Conservation (phyloP, 2,329 filamentous ascomycete genomes). For the Neodidymelliopsis sp. region DNA sequence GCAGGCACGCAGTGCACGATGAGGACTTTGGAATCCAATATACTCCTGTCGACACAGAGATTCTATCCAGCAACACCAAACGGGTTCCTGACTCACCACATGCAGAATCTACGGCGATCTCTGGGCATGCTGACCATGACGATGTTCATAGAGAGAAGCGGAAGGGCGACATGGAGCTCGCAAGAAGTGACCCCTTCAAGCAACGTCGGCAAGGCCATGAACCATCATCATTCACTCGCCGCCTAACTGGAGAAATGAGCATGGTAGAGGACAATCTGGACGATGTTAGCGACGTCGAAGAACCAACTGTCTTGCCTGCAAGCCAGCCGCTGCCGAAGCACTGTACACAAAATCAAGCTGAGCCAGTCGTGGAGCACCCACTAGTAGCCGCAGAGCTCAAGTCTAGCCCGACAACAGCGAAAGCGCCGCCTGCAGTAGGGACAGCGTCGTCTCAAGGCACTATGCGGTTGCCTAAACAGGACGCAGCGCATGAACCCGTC, state of each 20-base stretch:
- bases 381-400: too few relatives aligned
- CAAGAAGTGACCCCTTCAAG: constrained; percentile 40
- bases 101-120: constrained; percentile 51
- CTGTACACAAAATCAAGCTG: not conserved
- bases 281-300: constrained; percentile 5
- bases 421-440: too few relatives aligned
- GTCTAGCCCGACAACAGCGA: too few relatives aligned
- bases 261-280: not conserved
- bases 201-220: constrained; percentile 17
- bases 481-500: not conserved
- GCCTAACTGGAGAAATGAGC: constrained; percentile 33
- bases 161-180: constrained; percentile 36
- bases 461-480: too few relatives aligned
- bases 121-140: constrained; percentile 39
- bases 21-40: constrained; percentile 9
- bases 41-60: constrained; percentile 20
- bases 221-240: constrained; percentile 34
- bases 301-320: not conserved
- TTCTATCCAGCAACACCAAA: constrained; percentile 53
- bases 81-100: constrained; percentile 51
- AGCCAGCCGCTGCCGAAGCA: constrained; percentile 8
- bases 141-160: constrained; percentile 41
- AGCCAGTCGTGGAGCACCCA: too few relatives aligned
- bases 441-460: too few relatives aligned
- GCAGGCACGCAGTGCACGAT: constrained; percentile 4